Evolutionary conservation across 179 eudicot genomes (phyloP), one percentile per base, ranked within the genome.

Genomic region (Spinacia oleracea): DNA sequence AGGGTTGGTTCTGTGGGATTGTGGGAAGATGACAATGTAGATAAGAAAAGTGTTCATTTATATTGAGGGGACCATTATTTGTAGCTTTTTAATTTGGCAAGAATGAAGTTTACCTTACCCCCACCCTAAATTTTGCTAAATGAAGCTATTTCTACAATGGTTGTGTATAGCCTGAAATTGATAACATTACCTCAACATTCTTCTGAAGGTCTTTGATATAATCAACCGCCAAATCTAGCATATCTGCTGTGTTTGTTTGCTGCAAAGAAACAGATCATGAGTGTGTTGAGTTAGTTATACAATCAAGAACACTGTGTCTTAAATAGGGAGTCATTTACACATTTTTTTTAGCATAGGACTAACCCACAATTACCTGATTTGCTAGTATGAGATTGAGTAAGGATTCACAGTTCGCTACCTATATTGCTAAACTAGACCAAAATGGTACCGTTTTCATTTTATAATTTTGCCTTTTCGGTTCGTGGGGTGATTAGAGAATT

Each of bases 221-320:
- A 63, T 94, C 95, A 78, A 91, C 97, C 75, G 98, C 97, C 83
- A 94, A 88, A 83, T 93, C 98, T 89, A 94, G 85, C 98, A 94
- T 94, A 74, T 94, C 98, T 65, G 97, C 67, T 25, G 98, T 94
- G 82, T 89, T 93, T 81, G 97, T 94, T 94, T 94, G 98, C 98
- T 94, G 94, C 86, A 86, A 81, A 75, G 75, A 68, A 75, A 60
- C 75, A 84, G 35, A 46, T 11, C 67, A 70, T 76, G n/a, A 71
- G 38, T 56, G 38, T 72, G 42, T 56, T 56, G 69, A 34, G 67
- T 60, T 25, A 42, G 38, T 31, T 51, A 79, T 51, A n/a, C 58
- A 43, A 64, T 63, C 48, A 65, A 51, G 62, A 64, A 18, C n/a
- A 66, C 38, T 53, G 64, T 59, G 38, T 56, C 23, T 67, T 0